phyloP scores from a whole-genome alignment of 2,329 filamentous ascomycete genomes.

The Diaporthe amygdali region DNA sequence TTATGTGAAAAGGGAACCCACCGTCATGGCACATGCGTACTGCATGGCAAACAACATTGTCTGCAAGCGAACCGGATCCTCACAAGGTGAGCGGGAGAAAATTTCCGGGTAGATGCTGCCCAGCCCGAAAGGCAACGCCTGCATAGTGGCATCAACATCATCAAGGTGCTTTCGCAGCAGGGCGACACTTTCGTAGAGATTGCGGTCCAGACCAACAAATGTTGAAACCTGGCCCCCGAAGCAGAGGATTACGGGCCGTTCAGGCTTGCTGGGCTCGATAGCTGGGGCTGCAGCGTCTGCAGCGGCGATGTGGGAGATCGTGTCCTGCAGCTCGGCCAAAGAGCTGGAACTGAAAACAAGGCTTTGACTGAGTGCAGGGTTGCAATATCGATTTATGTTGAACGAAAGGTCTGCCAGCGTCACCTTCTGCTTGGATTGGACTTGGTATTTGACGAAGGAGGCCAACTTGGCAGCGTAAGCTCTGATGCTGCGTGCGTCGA shows the following conservation, averaged over 20 bases:
- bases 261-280: neutral
- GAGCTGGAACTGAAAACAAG: conserved; percentile 34
- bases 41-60: conserved; percentile 44
- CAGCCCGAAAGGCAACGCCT: conserved; percentile 23
- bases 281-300: neutral
- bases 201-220: conserved; percentile 36
- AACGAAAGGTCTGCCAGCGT: conserved; percentile 39
- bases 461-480: neutral
- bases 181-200: conserved; percentile 39
- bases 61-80: conserved; percentile 42
- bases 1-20: too few species aligned
- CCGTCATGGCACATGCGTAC: conserved; percentile 46
- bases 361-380: conserved; percentile 29
- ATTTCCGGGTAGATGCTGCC: conserved; percentile 37
- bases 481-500: neutral
- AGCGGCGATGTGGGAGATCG: neutral
- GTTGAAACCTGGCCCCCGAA: conserved; percentile 33
- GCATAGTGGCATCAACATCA: conserved; percentile 21
- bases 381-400: conserved; percentile 35
- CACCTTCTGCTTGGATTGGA: neutral
- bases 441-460: conserved; percentile 38
- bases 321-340: conserved; percentile 29
- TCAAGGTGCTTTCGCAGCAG: conserved; percentile 34
- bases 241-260: neutral
- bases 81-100: conserved; percentile 46